Percentiles rank a stretch among this genome's conserved stretches.
Evolutionary conservation across 306 rosid genomes (phyloP).

Genomic region (Aeschynomene evenia): DNA sequence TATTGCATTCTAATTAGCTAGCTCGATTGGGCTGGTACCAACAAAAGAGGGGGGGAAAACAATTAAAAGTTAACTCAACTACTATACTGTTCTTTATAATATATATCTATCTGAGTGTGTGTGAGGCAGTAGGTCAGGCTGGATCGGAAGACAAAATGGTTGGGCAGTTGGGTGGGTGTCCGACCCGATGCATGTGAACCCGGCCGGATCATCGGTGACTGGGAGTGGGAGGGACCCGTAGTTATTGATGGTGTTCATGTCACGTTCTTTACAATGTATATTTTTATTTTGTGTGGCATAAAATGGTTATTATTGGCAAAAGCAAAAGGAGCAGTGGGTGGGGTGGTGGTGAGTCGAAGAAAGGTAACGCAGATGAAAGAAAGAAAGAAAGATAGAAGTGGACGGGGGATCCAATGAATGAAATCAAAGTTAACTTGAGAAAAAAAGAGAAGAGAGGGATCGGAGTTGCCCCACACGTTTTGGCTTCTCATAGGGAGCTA

Average conservation of each 20-base stretch:
- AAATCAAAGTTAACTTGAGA: not conserved
- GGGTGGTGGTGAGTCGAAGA: not conserved
- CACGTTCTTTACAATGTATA: not conserved
- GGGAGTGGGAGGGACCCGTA: not conserved
- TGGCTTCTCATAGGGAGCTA: not conserved
- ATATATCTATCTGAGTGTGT: too few species aligned
- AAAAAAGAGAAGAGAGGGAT: too few species aligned
- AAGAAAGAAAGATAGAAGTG: not conserved
- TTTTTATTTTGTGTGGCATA: not conserved
- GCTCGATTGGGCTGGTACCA: too few species aligned
- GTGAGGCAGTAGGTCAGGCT: too few species aligned
- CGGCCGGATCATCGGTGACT: too few species aligned
- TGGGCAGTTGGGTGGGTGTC: too few species aligned
- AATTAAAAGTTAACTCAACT: not conserved
- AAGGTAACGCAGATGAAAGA: too few species aligned
- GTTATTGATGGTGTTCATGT: too few species aligned
- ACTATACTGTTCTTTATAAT: too few species aligned
- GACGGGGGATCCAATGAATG: conserved; percentile 25
- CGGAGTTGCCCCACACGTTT: not conserved
- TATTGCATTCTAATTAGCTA: not conserved
- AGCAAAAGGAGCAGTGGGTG: not conserved
- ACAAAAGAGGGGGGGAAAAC: too few species aligned
- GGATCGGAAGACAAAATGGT: too few species aligned
- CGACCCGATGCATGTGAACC: too few species aligned
- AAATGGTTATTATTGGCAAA: not conserved